Percentiles rank a stretch among this genome's conserved stretches.
Evolutionary conservation across 2,329 filamentous ascomycete genomes (phyloP).

Genomic region (Penicillium verrucosum): DNA sequence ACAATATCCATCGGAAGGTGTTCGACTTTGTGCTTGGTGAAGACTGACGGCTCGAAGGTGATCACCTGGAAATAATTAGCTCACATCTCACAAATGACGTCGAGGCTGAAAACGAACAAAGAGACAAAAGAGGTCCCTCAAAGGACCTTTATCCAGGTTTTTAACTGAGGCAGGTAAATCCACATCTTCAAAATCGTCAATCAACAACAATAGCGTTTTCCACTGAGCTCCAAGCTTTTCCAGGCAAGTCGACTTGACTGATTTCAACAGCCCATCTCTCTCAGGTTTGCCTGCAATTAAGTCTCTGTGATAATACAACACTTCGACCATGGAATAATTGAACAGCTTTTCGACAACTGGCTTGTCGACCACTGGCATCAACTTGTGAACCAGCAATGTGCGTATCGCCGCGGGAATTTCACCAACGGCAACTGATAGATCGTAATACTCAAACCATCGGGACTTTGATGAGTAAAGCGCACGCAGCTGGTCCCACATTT

Average conservation of each 20-base stretch:
- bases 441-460: constrained; percentile 14
- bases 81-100: not conserved
- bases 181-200: not conserved
- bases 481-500: constrained; percentile 15
- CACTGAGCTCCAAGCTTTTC: constrained; percentile 3
- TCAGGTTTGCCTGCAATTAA: not conserved
- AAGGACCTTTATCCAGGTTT: not conserved
- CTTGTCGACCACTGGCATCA: constrained; percentile 1
- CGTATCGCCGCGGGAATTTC: constrained; percentile 8
- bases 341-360: constrained; percentile 1
- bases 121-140: constrained; percentile 8
- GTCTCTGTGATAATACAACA: not conserved
- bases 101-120: not conserved
- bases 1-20: constrained; percentile 5
- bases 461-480: constrained; percentile 6
- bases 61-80: constrained; percentile 4
- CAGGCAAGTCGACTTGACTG: not conserved
- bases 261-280: not conserved
- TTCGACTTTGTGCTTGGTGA: not conserved
- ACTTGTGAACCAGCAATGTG: constrained; percentile 1
- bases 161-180: not conserved
- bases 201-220: not conserved
- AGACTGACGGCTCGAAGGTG: not conserved
- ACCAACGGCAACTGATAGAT: constrained; percentile 6
- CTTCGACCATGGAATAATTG: constrained; percentile 3